Percentiles rank a stretch among this genome's conserved stretches.
Evolutionary conservation across 2,329 filamentous ascomycete genomes (phyloP).

Genomic region (Nannizzia gypsea): DNA sequence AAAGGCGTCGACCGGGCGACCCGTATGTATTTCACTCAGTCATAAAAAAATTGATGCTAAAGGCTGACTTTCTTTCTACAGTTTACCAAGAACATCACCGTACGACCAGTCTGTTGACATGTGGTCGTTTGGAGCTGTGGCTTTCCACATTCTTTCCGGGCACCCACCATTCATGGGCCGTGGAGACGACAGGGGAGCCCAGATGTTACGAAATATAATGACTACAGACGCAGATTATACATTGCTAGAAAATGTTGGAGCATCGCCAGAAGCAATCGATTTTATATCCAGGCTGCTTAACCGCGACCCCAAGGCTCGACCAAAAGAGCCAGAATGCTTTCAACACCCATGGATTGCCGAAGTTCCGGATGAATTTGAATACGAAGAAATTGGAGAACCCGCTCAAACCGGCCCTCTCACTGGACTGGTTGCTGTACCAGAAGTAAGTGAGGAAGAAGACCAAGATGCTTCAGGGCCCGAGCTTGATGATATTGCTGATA

Average conservation of each 20-base stretch:
- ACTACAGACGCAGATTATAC: constrained; percentile 55
- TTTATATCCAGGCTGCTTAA: constrained; percentile 71
- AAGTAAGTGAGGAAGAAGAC: constrained; percentile 30
- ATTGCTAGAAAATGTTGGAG: constrained; percentile 46
- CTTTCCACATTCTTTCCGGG: constrained; percentile 75
- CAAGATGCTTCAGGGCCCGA: constrained; percentile 52
- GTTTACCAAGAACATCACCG: constrained; percentile 43
- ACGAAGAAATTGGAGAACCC: constrained; percentile 30
- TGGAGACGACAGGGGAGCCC: constrained; percentile 61
- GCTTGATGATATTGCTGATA: constrained; percentile 37
- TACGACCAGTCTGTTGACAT: constrained; percentile 91
- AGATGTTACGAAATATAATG: constrained; percentile 75
- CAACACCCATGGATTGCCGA: constrained; percentile 60
- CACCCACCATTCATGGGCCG: constrained; percentile 70
- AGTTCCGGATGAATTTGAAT: constrained; percentile 46
- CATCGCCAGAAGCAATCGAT: constrained; percentile 53
- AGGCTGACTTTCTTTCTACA: constrained; percentile 19
- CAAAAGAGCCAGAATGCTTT: constrained; percentile 59
- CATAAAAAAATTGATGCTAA: neutral
- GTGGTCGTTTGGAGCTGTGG: constrained; percentile 87
- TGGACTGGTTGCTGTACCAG: constrained; percentile 25
- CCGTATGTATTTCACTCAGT: constrained; percentile 24
- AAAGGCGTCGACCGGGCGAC: constrained; percentile 46
- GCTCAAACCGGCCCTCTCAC: constrained; percentile 42
- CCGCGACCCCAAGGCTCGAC: constrained; percentile 63